A percentile compares a stretch with the other conserved stretches of the same genome.
Conservation (phyloP, 2,329 filamentous ascomycete genomes). For the Sclerotinia nivalis region DNA sequence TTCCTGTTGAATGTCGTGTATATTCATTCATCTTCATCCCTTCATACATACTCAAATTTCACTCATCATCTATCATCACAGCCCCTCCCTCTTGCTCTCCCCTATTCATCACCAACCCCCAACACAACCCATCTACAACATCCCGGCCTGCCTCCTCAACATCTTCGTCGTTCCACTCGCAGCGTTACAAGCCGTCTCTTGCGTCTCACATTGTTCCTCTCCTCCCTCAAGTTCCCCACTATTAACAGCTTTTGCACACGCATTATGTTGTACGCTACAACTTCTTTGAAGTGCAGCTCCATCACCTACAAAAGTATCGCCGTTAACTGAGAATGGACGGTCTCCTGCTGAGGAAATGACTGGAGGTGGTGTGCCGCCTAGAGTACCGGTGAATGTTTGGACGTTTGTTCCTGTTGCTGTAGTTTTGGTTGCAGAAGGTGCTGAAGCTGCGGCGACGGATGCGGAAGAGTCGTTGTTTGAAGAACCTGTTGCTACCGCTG, state of each 20-base stretch:
- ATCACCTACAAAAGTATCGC: conserved; percentile 58
- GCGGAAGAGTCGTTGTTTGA: conserved; percentile 29
- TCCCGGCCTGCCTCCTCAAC: neutral
- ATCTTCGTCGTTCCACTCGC: conserved; percentile 8
- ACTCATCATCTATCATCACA: neutral
- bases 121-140: neutral
- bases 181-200: conserved; percentile 46
- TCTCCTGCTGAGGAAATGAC: conserved; percentile 50
- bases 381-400: conserved; percentile 47
- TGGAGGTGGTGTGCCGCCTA: conserved; percentile 52
- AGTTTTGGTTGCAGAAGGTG: conserved; percentile 21
- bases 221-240: conserved; percentile 46
- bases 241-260: conserved; percentile 54
- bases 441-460: neutral
- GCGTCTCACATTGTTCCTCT: conserved; percentile 55
- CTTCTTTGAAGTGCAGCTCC: conserved; percentile 58
- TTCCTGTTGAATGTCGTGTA: neutral
- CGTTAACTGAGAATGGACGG: conserved; percentile 58
- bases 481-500: neutral
- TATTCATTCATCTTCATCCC: neutral
- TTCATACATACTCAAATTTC: neutral
- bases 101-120: too few relatives aligned
- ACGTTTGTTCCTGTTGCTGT: conserved; percentile 40
- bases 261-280: conserved; percentile 51
- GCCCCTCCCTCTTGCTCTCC: neutral